Conservation (phyloP, 176 grass and related monocot genomes). For the Metroxylon sagu region DNA sequence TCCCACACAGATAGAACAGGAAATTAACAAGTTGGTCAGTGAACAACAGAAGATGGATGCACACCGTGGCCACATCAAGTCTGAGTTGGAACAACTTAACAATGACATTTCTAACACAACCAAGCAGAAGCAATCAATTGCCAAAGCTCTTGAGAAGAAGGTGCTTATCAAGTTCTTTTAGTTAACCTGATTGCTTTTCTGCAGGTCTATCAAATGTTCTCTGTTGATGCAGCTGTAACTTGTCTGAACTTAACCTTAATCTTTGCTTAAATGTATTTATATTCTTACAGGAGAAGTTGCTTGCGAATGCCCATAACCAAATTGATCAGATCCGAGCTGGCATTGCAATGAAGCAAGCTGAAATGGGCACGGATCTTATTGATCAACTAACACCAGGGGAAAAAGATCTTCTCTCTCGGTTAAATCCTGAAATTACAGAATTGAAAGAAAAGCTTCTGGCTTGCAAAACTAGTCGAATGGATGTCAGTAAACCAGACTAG, state of each 20-base stretch:
- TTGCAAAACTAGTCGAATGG: conserved; percentile 87
- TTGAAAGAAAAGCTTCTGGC: conserved; percentile 68
- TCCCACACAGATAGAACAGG: conserved; percentile 84
- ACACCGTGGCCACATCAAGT: conserved; percentile 73
- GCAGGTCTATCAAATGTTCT: conserved; percentile 4
- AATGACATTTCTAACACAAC: conserved; percentile 54
- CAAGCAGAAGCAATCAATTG: conserved; percentile 64
- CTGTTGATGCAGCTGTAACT: background rate
- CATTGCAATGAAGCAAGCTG: conserved; percentile 89
- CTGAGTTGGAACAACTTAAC: conserved; percentile 65
- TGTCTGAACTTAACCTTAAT: background rate
- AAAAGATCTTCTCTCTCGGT: conserved; percentile 70
- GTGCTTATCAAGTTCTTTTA: conserved; percentile 27
- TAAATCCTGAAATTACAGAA: conserved; percentile 96
- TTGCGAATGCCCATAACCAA: conserved; percentile 81
- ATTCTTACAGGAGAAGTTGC: conserved; percentile 77
- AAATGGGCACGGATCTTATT: conserved; percentile 99
- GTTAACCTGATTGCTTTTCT: background rate
- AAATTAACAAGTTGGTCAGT: conserved; percentile 81
- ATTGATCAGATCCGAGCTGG: conserved; percentile 90
- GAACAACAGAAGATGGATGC: conserved; percentile 95
- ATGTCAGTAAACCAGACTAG: conserved; percentile 47
- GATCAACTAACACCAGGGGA: conserved; percentile 91
- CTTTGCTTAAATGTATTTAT: no score
- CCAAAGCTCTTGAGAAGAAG: conserved; percentile 86